Evolutionary conservation across 1,284 basidiomycete genomes (phyloP).

Genomic region (Trametes pubescens): DNA sequence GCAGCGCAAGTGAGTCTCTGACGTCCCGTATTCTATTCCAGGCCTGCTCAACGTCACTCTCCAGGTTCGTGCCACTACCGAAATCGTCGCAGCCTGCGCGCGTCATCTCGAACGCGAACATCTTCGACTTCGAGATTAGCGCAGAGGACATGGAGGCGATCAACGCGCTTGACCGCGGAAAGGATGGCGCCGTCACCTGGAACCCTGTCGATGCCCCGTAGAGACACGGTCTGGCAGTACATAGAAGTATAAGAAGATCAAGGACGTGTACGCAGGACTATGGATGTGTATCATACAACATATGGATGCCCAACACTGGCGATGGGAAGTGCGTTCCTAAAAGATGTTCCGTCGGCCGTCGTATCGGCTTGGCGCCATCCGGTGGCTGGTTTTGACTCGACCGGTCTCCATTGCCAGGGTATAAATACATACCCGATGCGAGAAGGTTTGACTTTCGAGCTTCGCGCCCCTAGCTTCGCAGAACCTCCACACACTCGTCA

Average conservation of each 20-base stretch:
- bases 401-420: not conserved
- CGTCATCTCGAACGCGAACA: slow-evolving; percentile 58
- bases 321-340: not conserved
- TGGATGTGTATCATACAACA: no score
- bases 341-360: not conserved
- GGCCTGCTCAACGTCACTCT: not conserved
- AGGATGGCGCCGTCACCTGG: slow-evolving; percentile 57
- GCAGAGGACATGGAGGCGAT: slow-evolving; percentile 57
- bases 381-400: not conserved
- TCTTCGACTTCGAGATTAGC: slow-evolving; percentile 63
- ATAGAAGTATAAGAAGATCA: not conserved
- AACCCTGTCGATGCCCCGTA: slow-evolving; percentile 52
- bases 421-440: slow-evolving; percentile 7
- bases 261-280: not conserved
- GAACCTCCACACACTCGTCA: not conserved
- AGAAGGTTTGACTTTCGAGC: not conserved
- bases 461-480: not conserved
- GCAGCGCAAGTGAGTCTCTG: slow-evolving; percentile 51
- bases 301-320: not conserved
- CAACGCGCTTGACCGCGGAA: slow-evolving; percentile 56
- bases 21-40: not conserved
- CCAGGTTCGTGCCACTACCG: slow-evolving; percentile 57
- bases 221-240: not conserved
- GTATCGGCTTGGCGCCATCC: not conserved
- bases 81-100: slow-evolving; percentile 57